Evolutionary conservation across 139 green algal genomes (phyloP), one percentile per base, ranked within the genome.

Genomic region (Ettlia oleoabundans): DNA sequence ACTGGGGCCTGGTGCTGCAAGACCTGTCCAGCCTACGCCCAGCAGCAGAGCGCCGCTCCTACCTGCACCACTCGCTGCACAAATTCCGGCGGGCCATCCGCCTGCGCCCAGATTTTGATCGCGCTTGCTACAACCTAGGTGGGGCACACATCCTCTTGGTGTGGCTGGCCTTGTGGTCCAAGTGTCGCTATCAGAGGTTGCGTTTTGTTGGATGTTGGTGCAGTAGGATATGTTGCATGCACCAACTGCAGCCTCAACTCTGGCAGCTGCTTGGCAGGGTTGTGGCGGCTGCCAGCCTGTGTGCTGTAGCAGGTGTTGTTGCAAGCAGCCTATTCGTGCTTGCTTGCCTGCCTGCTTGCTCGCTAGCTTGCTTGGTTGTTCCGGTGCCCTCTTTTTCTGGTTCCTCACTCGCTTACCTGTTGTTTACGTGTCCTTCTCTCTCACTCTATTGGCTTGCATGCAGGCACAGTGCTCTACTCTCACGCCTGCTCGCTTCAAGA

Each of bases 1-100:
- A 95, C 83, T 95, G 92, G 92, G 93, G 92, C 18, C 86, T 97
- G 69, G 92, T 96, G 74, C 80, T 97, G 69, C 92, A 95, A 88
- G 93, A 94, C 83, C 68, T 89, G 65, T 72, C 81, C 0, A 66
- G 38, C 4, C 69, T 89, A 69, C 81, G 74, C 40, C 71, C 86
- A 0, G 67, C 75, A 28, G 26, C 38, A 10, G 78, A 67, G 65
- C 79, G 90, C 0, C 35, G 84, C 15, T 33, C 38, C 24, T 88
- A 94, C 35, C 84, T 93, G 47, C 61, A 37, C 15, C 82, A 86
- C 19, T 88, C 89, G 21, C 75, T 93, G 58, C 83, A 82, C 24
- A 95, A 95, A 82, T 96, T 96, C 84, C 84, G 92, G 43, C 82
- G 87, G 33, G 88, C 92, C 1, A 73, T 96, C 30, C 85, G 90